These are phyloP conservation scores for Podospora appendiculata DNA, from an alignment of 495 filamentous ascomycete species.

Conservation along the genomic window DNA sequence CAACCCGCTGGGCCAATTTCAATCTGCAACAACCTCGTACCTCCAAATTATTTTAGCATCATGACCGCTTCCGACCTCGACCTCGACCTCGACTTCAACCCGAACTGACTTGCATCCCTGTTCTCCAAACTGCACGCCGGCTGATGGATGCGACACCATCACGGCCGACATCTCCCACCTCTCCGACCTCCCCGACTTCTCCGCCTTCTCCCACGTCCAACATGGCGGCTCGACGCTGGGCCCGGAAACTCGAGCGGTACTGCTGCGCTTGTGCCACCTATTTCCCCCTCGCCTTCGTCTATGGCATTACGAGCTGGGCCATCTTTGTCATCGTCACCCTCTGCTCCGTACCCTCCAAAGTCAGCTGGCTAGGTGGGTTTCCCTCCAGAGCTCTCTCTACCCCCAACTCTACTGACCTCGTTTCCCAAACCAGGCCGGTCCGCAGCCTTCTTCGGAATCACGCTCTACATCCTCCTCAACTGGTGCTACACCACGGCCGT, in stretches of 20 bases:
- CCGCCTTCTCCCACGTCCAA: background rate
- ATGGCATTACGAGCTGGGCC: slow-evolving; percentile 82
- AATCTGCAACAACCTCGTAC: background rate
- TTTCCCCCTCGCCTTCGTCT: slow-evolving; percentile 85
- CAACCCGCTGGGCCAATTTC: background rate
- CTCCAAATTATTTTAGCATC: background rate
- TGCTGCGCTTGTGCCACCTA: slow-evolving; percentile 76
- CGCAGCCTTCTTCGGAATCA: slow-evolving; percentile 50
- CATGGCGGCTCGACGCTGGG: slow-evolving; percentile 50
- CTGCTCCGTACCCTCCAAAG: slow-evolving; percentile 50
- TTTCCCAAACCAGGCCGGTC: slow-evolving; percentile 27
- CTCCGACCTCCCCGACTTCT: background rate
- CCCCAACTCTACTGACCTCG: background rate
- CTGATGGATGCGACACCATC: background rate
- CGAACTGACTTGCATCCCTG: background rate
- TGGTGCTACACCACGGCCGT: slow-evolving; percentile 86
- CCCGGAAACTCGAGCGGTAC: slow-evolving; percentile 69
- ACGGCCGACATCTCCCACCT: background rate
- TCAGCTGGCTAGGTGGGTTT: slow-evolving; percentile 58
- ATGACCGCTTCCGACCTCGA: background rate
- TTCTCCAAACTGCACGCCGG: background rate
- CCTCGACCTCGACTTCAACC: background rate
- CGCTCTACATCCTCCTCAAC: slow-evolving; percentile 73
- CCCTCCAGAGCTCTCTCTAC: background rate
- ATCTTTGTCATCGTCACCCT: slow-evolving; percentile 78